Evolutionary conservation across 148 eudicot species (phyloP).

Genomic region (Silene conica): DNA sequence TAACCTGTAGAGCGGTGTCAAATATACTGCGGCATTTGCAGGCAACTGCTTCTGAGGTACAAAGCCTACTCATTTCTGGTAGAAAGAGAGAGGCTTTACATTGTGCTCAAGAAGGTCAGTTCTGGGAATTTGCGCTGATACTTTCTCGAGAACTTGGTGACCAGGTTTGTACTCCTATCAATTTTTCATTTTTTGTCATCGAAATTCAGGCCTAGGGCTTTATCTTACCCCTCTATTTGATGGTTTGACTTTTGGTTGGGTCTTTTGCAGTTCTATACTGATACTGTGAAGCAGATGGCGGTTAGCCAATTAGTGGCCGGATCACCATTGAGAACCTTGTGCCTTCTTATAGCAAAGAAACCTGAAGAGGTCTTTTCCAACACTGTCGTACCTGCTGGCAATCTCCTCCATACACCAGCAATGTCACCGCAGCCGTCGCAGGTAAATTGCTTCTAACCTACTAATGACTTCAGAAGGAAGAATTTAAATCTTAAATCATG

Average conservation of each 20-base stretch:
- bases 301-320: constrained; percentile 37
- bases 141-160: constrained; percentile 45
- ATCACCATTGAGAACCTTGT: constrained; percentile 45
- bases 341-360: constrained; percentile 43
- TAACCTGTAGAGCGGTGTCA: neutral
- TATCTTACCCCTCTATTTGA: neutral
- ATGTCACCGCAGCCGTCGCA: constrained; percentile 30
- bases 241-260: constrained; percentile 16
- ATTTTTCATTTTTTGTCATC: constrained; percentile 1
- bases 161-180: constrained; percentile 33
- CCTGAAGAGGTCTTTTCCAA: constrained; percentile 41
- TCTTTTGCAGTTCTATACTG: constrained; percentile 36
- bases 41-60: constrained; percentile 45
- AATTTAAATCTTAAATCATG: neutral
- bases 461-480: neutral
- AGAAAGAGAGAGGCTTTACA: constrained; percentile 46
- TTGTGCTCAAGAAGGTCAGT: constrained; percentile 47
- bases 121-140: constrained; percentile 43
- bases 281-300: constrained; percentile 49
- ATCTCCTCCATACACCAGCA: constrained; percentile 23
- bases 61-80: constrained; percentile 40
- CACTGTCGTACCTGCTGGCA: constrained; percentile 19
- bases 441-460: constrained; percentile 26
- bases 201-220: neutral
- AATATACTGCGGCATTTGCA: constrained; percentile 17